A percentile compares a stretch with the other conserved stretches of the same genome.
Conservation (phyloP, 768 basidiomycete species). For the Suillus spraguei region DNA sequence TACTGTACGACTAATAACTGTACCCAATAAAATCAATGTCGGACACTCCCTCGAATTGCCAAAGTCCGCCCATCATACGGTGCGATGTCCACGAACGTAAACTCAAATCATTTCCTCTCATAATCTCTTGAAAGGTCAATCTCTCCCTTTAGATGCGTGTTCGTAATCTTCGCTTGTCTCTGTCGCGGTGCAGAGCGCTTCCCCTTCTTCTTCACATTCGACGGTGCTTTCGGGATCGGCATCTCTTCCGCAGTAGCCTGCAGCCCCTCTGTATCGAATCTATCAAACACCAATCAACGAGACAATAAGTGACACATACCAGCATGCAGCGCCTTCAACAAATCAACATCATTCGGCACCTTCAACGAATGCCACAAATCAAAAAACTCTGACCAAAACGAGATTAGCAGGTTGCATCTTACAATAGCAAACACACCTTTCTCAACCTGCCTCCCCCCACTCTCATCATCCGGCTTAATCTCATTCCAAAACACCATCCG, state of each 20-base stretch:
- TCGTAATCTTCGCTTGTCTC: conserved; percentile 83
- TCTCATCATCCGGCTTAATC: conserved; percentile 74
- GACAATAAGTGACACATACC: conserved; percentile 44
- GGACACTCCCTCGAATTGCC: not conserved
- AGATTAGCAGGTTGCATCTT: conserved; percentile 8
- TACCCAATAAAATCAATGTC: not conserved
- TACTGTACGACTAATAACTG: not conserved
- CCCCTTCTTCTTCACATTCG: conserved; percentile 77
- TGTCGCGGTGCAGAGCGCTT: conserved; percentile 74
- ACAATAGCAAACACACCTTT: conserved; percentile 54
- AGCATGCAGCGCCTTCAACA: conserved; percentile 74
- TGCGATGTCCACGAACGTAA: too few relatives aligned
- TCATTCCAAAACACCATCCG: conserved; percentile 93
- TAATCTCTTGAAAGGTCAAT: conserved; percentile 86
- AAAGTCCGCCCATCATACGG: not conserved
- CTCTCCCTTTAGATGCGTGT: conserved; percentile 83
- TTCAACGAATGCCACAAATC: conserved; percentile 86
- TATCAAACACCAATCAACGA: conserved; percentile 4
- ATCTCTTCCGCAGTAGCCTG: conserved; percentile 75
- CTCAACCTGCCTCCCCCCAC: conserved; percentile 72
- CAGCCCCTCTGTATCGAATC: conserved; percentile 61
- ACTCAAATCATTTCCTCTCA: conserved; percentile 24
- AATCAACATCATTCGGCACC: conserved; percentile 84
- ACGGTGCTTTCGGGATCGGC: conserved; percentile 53
- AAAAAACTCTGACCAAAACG: conserved; percentile 64